Evolutionary conservation across 164 flowering plant species (phyloP).

Genomic region (Vitis rotundifolia): DNA sequence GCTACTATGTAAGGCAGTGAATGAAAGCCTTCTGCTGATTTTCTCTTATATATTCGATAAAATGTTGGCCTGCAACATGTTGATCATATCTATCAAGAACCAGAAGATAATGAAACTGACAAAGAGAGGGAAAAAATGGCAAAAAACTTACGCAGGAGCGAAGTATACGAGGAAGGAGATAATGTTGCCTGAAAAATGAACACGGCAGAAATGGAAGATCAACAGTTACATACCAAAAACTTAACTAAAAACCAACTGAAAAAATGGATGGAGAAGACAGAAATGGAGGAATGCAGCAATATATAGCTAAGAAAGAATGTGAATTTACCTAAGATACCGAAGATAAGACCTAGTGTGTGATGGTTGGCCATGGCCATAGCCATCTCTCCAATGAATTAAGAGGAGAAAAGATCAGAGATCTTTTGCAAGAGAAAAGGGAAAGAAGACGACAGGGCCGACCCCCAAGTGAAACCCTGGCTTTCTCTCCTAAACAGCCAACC

Average conservation of each 20-base stretch:
- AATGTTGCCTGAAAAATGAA: constrained; percentile 34
- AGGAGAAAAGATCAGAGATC: no score
- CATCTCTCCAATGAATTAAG: constrained; percentile 1
- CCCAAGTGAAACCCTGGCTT: constrained; percentile 11
- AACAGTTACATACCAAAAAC: background rate
- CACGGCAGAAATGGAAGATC: background rate
- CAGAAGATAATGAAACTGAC: background rate
- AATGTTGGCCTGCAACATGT: constrained; percentile 52
- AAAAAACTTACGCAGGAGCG: constrained; percentile 54
- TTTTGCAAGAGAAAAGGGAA: background rate
- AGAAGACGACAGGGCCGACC: background rate
- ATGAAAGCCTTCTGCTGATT: constrained; percentile 60
- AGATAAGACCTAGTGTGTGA: constrained; percentile 15
- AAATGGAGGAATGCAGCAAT: no score
- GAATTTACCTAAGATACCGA: constrained; percentile 35
- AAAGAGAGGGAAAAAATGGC: background rate
- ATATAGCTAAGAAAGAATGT: background rate
- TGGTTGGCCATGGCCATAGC: constrained; percentile 2
- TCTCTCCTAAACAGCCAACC: no score
- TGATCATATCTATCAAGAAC: background rate
- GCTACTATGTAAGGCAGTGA: constrained; percentile 56
- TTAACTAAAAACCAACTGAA: background rate
- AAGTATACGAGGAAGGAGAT: constrained; percentile 52
- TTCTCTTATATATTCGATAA: constrained; percentile 45
- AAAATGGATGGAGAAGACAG: no score